A percentile compares a stretch with the other conserved stretches of the same genome.
Conservation (phyloP, 208 protist species). For the Crithidia fasciculata region DNA sequence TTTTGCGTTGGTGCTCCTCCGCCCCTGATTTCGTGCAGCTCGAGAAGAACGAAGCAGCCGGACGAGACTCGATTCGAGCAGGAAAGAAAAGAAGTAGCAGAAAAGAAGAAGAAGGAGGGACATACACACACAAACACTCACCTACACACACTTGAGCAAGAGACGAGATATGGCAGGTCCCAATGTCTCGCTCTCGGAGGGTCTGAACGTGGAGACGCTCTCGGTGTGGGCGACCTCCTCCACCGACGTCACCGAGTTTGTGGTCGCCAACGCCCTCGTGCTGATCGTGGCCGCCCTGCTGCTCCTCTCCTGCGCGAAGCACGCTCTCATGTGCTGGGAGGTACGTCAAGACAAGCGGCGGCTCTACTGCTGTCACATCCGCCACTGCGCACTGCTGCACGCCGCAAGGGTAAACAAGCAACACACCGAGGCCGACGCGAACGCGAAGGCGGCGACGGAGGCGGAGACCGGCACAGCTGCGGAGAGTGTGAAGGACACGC, state of each 20-base stretch:
- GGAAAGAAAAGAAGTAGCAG: too few species aligned
- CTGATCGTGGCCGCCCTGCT: constrained; percentile 19
- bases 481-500: too few species aligned
- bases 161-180: neutral
- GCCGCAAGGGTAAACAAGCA: neutral
- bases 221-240: neutral
- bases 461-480: neutral
- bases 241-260: constrained; percentile 6
- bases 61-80: too few species aligned
- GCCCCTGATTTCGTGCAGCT: too few species aligned
- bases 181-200: constrained; percentile 1
- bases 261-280: constrained; percentile 33
- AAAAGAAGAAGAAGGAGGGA: too few species aligned
- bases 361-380: constrained; percentile 28
- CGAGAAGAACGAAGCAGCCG: too few species aligned
- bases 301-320: constrained; percentile 17
- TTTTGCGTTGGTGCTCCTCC: too few species aligned
- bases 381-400: constrained; percentile 11
- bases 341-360: constrained; percentile 24
- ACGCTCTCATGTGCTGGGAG: constrained; percentile 34
- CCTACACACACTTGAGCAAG: neutral
- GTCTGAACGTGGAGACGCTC: neutral
- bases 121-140: too few species aligned
- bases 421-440: neutral
- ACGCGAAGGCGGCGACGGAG: neutral